Conservation (phyloP, 164 flowering plant species). For the Echeveria elegans region DNA sequence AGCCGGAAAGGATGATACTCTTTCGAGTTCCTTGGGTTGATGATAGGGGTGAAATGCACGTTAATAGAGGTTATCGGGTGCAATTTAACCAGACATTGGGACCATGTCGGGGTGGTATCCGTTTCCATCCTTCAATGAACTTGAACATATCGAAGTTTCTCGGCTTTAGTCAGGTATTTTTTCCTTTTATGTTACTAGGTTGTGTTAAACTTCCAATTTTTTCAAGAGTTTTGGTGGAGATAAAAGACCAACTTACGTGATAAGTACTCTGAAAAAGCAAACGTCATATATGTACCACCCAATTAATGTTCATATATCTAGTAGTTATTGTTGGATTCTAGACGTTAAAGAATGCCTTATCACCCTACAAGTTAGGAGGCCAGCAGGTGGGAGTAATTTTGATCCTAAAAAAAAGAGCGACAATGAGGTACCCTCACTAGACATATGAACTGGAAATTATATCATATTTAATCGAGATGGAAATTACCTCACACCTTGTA, state of each 20-base stretch:
- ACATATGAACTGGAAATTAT: not conserved
- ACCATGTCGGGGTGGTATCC: slow-evolving; percentile 95
- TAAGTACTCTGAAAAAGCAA: not conserved
- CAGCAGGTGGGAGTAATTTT: slow-evolving; percentile 98
- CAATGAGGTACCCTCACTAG: slow-evolving; percentile 50
- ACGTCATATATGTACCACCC: not conserved
- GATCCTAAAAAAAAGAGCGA: slow-evolving; percentile 97
- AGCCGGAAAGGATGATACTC: slow-evolving; percentile 83
- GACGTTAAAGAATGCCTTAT: slow-evolving; percentile 91
- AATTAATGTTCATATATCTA: not conserved
- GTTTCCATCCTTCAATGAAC: slow-evolving; percentile 86
- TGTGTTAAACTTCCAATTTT: not conserved
- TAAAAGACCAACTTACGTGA: not conserved
- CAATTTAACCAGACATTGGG: slow-evolving; percentile 90
- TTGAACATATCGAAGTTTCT: slow-evolving; percentile 90
- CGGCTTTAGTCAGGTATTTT: slow-evolving; percentile 79
- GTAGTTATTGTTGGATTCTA: slow-evolving; percentile 16
- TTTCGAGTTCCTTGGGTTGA: slow-evolving; percentile 99
- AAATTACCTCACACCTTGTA: too few relatives aligned
- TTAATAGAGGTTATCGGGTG: slow-evolving; percentile 85
- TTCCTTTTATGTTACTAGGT: not conserved
- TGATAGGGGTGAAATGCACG: slow-evolving; percentile 93
- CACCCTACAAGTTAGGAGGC: slow-evolving; percentile 96
- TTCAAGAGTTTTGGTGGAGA: not conserved
- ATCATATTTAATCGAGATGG: not conserved